Percentiles rank a stretch among this genome's conserved stretches.
Evolutionary conservation across 2,329 filamentous ascomycete genomes (phyloP).

Genomic region (Sclerotinia nivalis): DNA sequence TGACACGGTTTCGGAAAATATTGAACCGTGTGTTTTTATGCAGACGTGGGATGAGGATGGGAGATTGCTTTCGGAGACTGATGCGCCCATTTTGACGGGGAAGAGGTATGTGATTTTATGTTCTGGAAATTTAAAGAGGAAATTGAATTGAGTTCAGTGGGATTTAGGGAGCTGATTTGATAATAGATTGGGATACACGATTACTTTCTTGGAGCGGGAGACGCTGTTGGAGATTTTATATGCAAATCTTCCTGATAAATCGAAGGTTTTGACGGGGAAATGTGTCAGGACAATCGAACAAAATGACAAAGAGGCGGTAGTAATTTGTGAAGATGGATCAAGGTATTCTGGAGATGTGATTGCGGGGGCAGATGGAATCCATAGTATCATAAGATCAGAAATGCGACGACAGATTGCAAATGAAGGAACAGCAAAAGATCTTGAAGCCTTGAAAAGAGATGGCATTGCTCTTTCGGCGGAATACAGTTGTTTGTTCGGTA

Average conservation of each 20-base stretch:
- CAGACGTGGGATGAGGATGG: conserved; percentile 25
- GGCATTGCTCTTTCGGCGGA: conserved; percentile 29
- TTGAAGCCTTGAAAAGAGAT: conserved; percentile 15
- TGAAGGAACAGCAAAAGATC: conserved; percentile 19
- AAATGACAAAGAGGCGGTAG: conserved; percentile 10
- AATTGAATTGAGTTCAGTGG: not conserved
- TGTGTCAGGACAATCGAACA: conserved; percentile 29
- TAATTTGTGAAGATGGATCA: conserved; percentile 32
- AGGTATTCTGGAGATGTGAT: conserved; percentile 32
- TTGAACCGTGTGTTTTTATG: conserved; percentile 26
- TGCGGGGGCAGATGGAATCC: conserved; percentile 38
- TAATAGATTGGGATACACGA: conserved; percentile 30
- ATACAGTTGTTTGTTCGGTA: conserved; percentile 36
- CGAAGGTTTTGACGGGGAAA: conserved; percentile 31
- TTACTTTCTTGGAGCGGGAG: conserved; percentile 29
- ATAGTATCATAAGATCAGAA: conserved; percentile 37
- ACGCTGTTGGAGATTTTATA: conserved; percentile 31
- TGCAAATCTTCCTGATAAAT: conserved; percentile 30
- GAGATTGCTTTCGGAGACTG: conserved; percentile 23
- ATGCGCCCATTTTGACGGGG: conserved; percentile 28
- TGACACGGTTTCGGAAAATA: conserved; percentile 26
- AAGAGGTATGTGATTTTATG: conserved; percentile 25
- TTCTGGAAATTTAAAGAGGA: not conserved
- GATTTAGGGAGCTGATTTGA: not conserved
- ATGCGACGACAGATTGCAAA: conserved; percentile 37